phyloP scores from a whole-genome alignment of 108 stramenopile species.

The Schizochytrium sp. region DNA sequence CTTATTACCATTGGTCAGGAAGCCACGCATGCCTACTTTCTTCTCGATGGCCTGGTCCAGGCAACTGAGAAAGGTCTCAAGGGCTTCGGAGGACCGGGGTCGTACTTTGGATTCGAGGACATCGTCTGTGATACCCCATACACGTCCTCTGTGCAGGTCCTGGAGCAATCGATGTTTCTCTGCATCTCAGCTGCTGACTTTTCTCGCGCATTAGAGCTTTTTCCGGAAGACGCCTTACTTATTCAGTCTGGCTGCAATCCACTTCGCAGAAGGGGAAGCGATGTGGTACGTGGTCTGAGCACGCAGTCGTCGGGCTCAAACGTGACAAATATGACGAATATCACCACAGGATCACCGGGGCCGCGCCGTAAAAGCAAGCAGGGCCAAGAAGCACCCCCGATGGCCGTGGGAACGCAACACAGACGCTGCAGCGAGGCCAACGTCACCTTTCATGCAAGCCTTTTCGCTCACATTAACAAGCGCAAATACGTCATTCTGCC shows the following conservation, averaged over 20 bases:
- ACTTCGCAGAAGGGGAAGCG: not conserved
- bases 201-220: not conserved
- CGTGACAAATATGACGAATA: not conserved
- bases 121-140: not conserved
- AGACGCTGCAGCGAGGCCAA: not conserved
- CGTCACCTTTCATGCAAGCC: not conserved
- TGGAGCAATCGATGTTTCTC: not conserved
- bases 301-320: not conserved
- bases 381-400: not conserved
- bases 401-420: not conserved
- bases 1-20: not conserved
- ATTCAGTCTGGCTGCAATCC: not conserved
- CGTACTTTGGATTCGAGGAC: constrained; percentile 3
- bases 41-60: not conserved
- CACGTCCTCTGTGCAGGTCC: not conserved
- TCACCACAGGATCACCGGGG: not conserved
- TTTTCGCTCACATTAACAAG: not conserved
- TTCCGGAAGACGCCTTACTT: not conserved
- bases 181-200: not conserved
- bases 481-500: not conserved
- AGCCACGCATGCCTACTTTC: not conserved
- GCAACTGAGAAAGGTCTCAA: not conserved
- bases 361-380: not conserved
- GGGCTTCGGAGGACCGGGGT: not conserved
- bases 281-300: not conserved